These are phyloP conservation scores for Pichia membranifaciens DNA, from an alignment of 805 yeast species.

Conservation along the genomic window DNA sequence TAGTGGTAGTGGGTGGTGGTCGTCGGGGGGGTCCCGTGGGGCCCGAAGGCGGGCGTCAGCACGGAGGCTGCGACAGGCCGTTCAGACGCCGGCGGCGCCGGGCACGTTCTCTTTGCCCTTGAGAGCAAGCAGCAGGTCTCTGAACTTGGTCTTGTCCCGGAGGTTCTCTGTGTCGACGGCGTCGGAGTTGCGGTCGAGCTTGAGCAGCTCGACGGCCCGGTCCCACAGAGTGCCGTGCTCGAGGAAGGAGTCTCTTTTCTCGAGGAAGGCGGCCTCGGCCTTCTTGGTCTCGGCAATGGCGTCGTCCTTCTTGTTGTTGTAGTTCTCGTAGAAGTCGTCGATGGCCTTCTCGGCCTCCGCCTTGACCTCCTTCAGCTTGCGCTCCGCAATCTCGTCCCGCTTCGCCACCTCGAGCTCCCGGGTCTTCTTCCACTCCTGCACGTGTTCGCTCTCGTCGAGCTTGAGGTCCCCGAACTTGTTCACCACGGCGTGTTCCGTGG, in stretches of 20 bases:
- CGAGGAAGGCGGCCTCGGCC: slow-evolving; percentile 67
- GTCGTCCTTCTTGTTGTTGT: slow-evolving; percentile 75
- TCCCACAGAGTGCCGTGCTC: slow-evolving; percentile 50
- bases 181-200: slow-evolving; percentile 30
- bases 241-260: slow-evolving; percentile 64
- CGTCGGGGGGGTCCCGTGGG: no score
- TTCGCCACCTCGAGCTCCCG: slow-evolving; percentile 71
- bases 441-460: slow-evolving; percentile 50
- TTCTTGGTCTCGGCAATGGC: slow-evolving; percentile 54
- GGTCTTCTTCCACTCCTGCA: slow-evolving; percentile 76
- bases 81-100: slow-evolving; percentile 34
- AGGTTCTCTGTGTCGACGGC: slow-evolving; percentile 28
- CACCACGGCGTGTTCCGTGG: slow-evolving; percentile 25
- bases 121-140: slow-evolving; percentile 44
- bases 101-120: slow-evolving; percentile 51
- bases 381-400: slow-evolving; percentile 65
- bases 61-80: no score
- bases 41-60: no score
- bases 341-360: slow-evolving; percentile 74
- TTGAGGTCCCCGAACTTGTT: slow-evolving; percentile 34
- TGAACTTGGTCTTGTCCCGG: slow-evolving; percentile 51
- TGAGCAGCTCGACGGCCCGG: slow-evolving; percentile 43
- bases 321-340: slow-evolving; percentile 89
- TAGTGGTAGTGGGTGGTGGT: no score
- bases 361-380: slow-evolving; percentile 60